A percentile compares a stretch with the other conserved stretches of the same genome.
These are phyloP conservation scores for Coniochaeta sp. DNA, from an alignment of 2,329 filamentous ascomycete species.

Conservation along the genomic window DNA sequence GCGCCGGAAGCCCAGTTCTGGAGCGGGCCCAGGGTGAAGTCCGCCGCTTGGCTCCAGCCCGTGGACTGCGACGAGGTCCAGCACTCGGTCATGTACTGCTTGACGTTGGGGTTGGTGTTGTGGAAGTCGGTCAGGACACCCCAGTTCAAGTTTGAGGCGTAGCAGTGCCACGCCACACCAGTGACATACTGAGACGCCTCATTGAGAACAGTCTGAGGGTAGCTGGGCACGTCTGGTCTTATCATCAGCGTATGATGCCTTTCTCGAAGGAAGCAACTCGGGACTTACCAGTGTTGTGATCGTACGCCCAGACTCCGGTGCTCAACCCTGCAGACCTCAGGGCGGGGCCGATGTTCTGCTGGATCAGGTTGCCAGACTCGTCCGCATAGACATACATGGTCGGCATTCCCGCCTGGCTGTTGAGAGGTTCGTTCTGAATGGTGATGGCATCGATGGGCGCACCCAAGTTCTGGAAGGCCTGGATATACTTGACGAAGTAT, in stretches of 20 bases:
- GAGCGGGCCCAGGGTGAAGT: conserved; percentile 41
- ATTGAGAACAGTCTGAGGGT: conserved; percentile 30
- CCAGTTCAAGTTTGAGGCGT: conserved; percentile 28
- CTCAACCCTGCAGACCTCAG: conserved; percentile 28
- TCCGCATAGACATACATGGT: conserved; percentile 31
- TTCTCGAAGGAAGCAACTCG: background rate
- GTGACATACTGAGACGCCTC: conserved; percentile 21
- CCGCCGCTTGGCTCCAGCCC: conserved; percentile 27
- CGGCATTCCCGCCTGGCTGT: conserved; percentile 27
- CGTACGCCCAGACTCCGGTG: conserved; percentile 38
- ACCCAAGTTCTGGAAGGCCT: conserved; percentile 27
- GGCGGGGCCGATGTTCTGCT: conserved; percentile 29
- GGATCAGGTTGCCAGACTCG: conserved; percentile 28
- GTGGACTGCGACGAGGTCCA: conserved; percentile 27
- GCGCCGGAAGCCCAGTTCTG: conserved; percentile 39
- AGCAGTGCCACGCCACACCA: conserved; percentile 34
- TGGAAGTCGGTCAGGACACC: conserved; percentile 30
- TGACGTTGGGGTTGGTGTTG: conserved; percentile 26
- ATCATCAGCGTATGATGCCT: background rate
- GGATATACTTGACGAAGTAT: conserved; percentile 34
- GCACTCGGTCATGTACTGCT: conserved; percentile 43
- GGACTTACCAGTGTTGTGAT: conserved; percentile 27
- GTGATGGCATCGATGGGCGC: conserved; percentile 32
- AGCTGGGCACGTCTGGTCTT: conserved; percentile 20
- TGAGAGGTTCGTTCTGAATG: conserved; percentile 36